Percentiles rank a stretch among this genome's conserved stretches.
These are phyloP conservation scores for Verticillium isaacii DNA, from an alignment of 2,329 filamentous ascomycete species.

Conservation along the genomic window DNA sequence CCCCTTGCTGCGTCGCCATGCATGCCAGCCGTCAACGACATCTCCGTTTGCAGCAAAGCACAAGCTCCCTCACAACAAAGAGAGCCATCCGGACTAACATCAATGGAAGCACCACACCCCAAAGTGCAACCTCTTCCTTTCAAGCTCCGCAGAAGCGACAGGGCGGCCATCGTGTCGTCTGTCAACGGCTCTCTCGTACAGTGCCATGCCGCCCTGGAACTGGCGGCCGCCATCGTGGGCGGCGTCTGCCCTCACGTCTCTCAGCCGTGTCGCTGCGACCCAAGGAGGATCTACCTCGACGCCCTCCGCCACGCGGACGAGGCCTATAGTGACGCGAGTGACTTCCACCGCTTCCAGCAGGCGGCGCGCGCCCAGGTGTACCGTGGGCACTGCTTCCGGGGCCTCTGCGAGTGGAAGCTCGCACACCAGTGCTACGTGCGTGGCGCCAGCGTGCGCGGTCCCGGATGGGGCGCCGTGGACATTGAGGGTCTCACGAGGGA, in stretches of 20 bases:
- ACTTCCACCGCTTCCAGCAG: conserved; percentile 9
- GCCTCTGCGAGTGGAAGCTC: conserved; percentile 14
- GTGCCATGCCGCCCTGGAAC: background rate
- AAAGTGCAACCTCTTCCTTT: background rate
- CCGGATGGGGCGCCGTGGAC: conserved; percentile 4
- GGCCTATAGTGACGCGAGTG: conserved; percentile 11
- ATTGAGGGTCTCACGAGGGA: conserved; percentile 8
- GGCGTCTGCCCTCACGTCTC: background rate
- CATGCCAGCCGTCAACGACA: background rate
- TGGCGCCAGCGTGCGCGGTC: conserved; percentile 10
- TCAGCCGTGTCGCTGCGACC: background rate
- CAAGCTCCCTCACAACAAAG: background rate
- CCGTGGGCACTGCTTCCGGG: conserved; percentile 18
- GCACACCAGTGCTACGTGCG: conserved; percentile 16
- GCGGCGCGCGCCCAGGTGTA: conserved; percentile 16
- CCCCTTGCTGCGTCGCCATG: background rate
- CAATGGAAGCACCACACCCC: background rate
- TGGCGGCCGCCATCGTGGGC: background rate
- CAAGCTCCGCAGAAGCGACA: background rate
- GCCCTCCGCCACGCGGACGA: conserved; percentile 15
- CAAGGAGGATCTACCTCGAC: background rate
- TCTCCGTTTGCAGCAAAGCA: background rate
- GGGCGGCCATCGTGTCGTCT: background rate
- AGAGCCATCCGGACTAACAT: background rate
- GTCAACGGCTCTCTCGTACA: background rate